Percentiles rank a stretch among this genome's conserved stretches.
Evolutionary conservation across 2,329 filamentous ascomycete species (phyloP).

Genomic region (Chaetomium sp.): DNA sequence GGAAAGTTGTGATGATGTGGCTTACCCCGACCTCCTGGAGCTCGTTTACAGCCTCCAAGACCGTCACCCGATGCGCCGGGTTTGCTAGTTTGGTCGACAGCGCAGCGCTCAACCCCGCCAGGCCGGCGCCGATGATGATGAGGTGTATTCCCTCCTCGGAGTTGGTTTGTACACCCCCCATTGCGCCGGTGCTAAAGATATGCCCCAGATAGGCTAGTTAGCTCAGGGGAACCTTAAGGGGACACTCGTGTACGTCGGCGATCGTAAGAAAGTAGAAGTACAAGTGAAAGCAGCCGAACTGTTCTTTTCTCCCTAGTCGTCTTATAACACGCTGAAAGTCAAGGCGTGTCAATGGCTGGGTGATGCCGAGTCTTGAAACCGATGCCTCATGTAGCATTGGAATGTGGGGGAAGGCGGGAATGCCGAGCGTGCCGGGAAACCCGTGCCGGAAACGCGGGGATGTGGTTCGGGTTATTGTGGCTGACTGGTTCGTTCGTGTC

Average conservation of each 20-base stretch:
- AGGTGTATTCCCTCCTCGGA: slow-evolving; percentile 30
- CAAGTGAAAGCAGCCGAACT: not conserved
- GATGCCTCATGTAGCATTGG: not conserved
- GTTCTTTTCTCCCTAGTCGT: not conserved
- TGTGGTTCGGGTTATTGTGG: not conserved
- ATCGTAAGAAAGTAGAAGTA: not conserved
- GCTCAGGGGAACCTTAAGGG: not conserved
- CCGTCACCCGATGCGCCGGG: slow-evolving; percentile 35
- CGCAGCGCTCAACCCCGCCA: slow-evolving; percentile 40
- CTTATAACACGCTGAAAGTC: not conserved
- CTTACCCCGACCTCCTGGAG: slow-evolving; percentile 34
- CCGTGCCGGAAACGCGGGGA: slow-evolving; percentile 8
- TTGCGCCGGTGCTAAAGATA: not conserved
- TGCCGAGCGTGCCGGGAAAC: not conserved
- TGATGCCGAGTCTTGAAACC: not conserved
- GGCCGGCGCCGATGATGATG: slow-evolving; percentile 39
- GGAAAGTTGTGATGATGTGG: not conserved
- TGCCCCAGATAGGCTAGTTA: not conserved
- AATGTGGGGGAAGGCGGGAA: slow-evolving; percentile 7
- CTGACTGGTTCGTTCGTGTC: not conserved
- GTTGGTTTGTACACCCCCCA: slow-evolving; percentile 3
- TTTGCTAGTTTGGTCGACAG: slow-evolving; percentile 38
- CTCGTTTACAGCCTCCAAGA: slow-evolving; percentile 35
- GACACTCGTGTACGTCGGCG: not conserved
- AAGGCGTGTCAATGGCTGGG: not conserved